These are phyloP conservation scores for Pseudozyma sp. DNA, from an alignment of 1,284 basidiomycete species.

Conservation along the genomic window DNA sequence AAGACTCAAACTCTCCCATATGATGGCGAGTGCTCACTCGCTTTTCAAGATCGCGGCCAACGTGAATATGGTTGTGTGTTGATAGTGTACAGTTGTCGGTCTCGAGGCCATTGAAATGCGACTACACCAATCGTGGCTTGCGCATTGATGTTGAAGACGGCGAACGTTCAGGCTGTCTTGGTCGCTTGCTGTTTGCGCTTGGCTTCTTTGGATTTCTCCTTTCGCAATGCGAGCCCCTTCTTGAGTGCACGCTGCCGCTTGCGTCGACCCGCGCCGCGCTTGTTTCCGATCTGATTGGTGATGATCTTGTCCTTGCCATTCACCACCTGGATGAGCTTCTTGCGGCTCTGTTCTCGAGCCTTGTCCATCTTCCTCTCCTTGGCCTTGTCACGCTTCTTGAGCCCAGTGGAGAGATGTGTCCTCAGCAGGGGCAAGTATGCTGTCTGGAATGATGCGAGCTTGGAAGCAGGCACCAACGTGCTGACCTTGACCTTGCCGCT, in stretches of 20 bases:
- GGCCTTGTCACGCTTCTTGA: slow-evolving; percentile 66
- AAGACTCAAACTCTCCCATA: too few species aligned
- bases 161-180: slow-evolving; percentile 17
- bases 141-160: neutral
- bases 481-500: slow-evolving; percentile 54
- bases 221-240: slow-evolving; percentile 47
- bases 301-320: slow-evolving; percentile 55
- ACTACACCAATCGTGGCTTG: neutral
- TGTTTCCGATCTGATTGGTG: slow-evolving; percentile 53
- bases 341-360: slow-evolving; percentile 46
- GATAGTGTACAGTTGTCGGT: too few species aligned
- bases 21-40: too few species aligned
- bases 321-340: slow-evolving; percentile 55
- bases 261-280: slow-evolving; percentile 57
- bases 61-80: too few species aligned
- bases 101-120: too few species aligned
- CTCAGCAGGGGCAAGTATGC: slow-evolving; percentile 57
- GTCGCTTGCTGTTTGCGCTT: slow-evolving; percentile 32
- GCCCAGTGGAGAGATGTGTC: slow-evolving; percentile 44
- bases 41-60: too few species aligned
- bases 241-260: slow-evolving; percentile 53
- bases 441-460: slow-evolving; percentile 46
- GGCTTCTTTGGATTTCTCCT: slow-evolving; percentile 51
- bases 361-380: slow-evolving; percentile 66
- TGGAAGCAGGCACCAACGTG: slow-evolving; percentile 50